Evolutionary conservation across 208 protist species (phyloP).

Genomic region (Acanthamoeba royreba): DNA sequence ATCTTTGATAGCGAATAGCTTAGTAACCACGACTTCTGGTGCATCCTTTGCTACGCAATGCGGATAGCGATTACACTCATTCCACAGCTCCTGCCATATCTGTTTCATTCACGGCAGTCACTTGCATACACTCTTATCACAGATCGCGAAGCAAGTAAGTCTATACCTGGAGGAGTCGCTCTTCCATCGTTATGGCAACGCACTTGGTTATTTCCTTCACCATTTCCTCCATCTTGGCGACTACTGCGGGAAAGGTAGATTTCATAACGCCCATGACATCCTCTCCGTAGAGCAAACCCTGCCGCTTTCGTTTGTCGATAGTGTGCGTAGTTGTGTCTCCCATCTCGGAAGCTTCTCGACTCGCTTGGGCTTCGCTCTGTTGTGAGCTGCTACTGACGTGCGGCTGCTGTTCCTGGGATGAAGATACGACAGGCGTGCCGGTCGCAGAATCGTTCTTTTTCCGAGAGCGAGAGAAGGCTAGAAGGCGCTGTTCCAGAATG

Average conservation of each 20-base stretch:
- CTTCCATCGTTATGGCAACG: not conserved
- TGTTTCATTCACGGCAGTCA: too few species aligned
- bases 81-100: too few species aligned
- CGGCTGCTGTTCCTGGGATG: not conserved
- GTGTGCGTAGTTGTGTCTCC: not conserved
- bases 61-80: too few species aligned
- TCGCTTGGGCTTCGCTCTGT: not conserved
- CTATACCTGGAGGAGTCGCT: not conserved
- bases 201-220: not conserved
- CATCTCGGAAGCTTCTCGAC: not conserved
- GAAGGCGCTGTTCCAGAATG: not conserved
- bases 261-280: not conserved
- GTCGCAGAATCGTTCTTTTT: too few species aligned
- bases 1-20: not conserved
- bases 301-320: not conserved
- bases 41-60: not conserved
- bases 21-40: not conserved
- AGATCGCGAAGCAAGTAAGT: not conserved
- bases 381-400: too few species aligned
- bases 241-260: not conserved
- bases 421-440: not conserved
- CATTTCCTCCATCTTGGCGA: slow-evolving; percentile 21
- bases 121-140: not conserved
- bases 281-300: not conserved
- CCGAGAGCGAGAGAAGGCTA: too few species aligned